These are phyloP conservation scores for Coniochaeta ligniaria DNA, from an alignment of 2,329 filamentous ascomycete genomes.

Conservation along the genomic window DNA sequence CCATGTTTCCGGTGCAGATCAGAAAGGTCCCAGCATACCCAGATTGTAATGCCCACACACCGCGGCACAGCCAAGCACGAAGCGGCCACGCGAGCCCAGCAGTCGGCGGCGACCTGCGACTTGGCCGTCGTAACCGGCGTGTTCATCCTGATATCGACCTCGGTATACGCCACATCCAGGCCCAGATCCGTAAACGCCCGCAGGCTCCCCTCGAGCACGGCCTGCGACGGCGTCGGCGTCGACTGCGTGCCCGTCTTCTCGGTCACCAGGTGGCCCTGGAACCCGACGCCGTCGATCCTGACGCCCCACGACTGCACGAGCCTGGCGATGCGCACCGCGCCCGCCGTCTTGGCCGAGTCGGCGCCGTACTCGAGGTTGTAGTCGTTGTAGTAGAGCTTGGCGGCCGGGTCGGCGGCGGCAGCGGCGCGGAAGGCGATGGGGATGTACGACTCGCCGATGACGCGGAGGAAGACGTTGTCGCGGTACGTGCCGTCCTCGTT, in stretches of 20 bases:
- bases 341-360: slow-evolving; percentile 21
- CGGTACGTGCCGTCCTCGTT: slow-evolving; percentile 42
- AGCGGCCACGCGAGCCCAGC: slow-evolving; percentile 24
- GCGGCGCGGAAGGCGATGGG: slow-evolving; percentile 41
- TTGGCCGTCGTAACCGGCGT: slow-evolving; percentile 29
- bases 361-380: slow-evolving; percentile 36
- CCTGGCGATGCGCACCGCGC: slow-evolving; percentile 24
- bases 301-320: slow-evolving; percentile 25
- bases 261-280: slow-evolving; percentile 40
- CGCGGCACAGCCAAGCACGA: slow-evolving; percentile 17
- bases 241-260: slow-evolving; percentile 27
- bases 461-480: slow-evolving; percentile 35
- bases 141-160: slow-evolving; percentile 40
- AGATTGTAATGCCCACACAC: slow-evolving; percentile 21
- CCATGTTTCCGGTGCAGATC: not conserved
- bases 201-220: slow-evolving; percentile 24
- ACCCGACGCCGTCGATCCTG: slow-evolving; percentile 43
- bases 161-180: slow-evolving; percentile 44
- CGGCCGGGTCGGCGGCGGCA: slow-evolving; percentile 33
- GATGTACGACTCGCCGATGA: slow-evolving; percentile 42
- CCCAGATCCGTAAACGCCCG: slow-evolving; percentile 30
- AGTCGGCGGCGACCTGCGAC: slow-evolving; percentile 30
- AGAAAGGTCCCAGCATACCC: slow-evolving; percentile 11
- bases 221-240: slow-evolving; percentile 23
- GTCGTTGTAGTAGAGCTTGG: slow-evolving; percentile 45